A percentile compares a stretch with the other conserved stretches of the same genome.
phyloP scores from a whole-genome alignment of 805 yeast genomes.

The Monosporozyma servazzii region DNA sequence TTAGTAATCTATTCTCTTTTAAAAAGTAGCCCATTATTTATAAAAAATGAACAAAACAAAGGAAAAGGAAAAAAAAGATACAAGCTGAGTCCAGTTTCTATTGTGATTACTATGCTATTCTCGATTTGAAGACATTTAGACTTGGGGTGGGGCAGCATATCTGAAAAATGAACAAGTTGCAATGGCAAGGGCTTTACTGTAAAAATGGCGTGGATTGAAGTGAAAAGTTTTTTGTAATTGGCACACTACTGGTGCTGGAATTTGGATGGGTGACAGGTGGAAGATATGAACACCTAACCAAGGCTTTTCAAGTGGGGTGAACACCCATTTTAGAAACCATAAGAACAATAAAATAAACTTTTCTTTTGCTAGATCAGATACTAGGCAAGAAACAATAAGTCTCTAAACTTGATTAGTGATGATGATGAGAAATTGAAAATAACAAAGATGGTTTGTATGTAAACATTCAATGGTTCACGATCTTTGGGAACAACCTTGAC shows the following conservation, averaged over 20 bases:
- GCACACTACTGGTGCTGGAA: too few relatives aligned
- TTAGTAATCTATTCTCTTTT: neutral
- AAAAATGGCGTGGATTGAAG: too few relatives aligned
- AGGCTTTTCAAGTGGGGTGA: neutral
- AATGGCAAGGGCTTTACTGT: too few relatives aligned
- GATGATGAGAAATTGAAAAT: neutral
- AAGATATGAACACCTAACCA: too few relatives aligned
- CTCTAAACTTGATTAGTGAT: neutral
- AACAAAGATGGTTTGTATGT: neutral
- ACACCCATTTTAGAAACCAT: neutral
- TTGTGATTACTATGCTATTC: too few relatives aligned
- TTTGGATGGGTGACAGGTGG: too few relatives aligned
- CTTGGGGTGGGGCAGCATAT: too few relatives aligned
- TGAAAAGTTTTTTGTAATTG: too few relatives aligned
- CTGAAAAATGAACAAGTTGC: too few relatives aligned
- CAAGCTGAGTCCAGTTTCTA: too few relatives aligned
- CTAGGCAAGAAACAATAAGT: neutral
- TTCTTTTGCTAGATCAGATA: neutral
- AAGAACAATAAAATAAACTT: neutral
- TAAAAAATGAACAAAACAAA: neutral
- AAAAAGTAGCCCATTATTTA: neutral
- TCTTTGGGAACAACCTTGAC: neutral
- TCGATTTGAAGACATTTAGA: too few relatives aligned
- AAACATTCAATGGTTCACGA: neutral
- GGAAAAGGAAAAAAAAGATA: neutral